Evolutionary conservation across 2,329 filamentous ascomycete species (phyloP).

Genomic region (Neospermospora avenae): DNA sequence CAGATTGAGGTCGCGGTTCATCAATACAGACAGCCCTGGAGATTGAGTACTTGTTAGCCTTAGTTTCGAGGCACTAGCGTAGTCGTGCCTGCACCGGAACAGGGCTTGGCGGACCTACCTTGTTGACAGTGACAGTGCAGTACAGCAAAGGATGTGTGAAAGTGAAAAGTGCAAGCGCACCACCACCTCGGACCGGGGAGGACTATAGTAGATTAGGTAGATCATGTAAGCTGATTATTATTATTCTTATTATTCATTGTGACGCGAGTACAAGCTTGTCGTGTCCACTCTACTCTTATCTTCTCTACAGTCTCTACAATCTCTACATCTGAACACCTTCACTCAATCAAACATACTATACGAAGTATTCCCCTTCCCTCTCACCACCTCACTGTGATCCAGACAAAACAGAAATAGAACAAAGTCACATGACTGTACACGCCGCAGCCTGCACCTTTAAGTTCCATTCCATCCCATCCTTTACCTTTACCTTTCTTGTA

Average conservation of each 20-base stretch:
- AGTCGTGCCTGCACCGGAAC: too few species aligned
- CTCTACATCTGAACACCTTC: neutral
- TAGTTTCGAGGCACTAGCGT: too few species aligned
- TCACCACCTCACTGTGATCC: neutral
- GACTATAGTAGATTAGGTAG: neutral
- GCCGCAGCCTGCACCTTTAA: neutral
- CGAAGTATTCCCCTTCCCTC: neutral
- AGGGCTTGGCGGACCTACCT: too few species aligned
- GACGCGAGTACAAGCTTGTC: too few species aligned
- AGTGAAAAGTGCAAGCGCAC: neutral
- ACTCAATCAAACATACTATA: neutral
- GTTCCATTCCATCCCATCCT: neutral
- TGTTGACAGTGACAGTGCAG: too few species aligned
- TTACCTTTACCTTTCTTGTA: too few species aligned
- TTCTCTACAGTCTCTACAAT: neutral
- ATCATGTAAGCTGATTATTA: neutral
- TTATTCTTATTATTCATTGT: constrained; percentile 3
- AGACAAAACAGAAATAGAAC: too few species aligned
- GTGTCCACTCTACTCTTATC: too few species aligned
- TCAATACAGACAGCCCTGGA: neutral
- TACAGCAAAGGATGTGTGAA: neutral
- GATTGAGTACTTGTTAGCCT: too few species aligned
- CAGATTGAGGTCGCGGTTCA: constrained; percentile 1
- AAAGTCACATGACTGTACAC: neutral
- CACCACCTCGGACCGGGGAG: neutral